These are phyloP conservation scores for Zanthoxylum bungeanum DNA, from an alignment of 345 rosid genomes.

Conservation along the genomic window DNA sequence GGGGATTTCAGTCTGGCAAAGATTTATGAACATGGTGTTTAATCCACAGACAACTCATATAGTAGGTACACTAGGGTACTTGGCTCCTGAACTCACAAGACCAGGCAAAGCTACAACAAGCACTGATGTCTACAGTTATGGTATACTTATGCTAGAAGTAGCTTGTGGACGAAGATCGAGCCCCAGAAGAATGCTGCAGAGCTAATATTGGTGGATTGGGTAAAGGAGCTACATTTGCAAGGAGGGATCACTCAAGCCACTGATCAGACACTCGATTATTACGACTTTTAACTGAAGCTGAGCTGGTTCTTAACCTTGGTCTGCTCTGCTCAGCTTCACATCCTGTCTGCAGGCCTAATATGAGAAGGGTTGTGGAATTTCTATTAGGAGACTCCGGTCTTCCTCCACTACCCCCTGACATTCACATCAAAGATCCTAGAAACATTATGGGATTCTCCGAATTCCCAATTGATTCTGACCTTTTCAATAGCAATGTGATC, in stretches of 20 bases:
- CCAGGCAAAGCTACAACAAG: slow-evolving; percentile 34
- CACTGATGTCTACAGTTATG: slow-evolving; percentile 38
- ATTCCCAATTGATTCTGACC: slow-evolving; percentile 18
- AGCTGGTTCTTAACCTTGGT: slow-evolving; percentile 33
- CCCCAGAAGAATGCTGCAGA: slow-evolving; percentile 27
- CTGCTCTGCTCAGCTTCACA: slow-evolving; percentile 33
- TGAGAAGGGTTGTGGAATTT: slow-evolving; percentile 30
- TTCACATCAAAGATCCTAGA: slow-evolving; percentile 3
- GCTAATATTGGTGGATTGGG: slow-evolving; percentile 37
- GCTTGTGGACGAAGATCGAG: slow-evolving; percentile 37
- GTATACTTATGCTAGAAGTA: slow-evolving; percentile 32
- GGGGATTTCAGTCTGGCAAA: slow-evolving; percentile 42
- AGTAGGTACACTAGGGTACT: slow-evolving; percentile 36
- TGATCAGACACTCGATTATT: slow-evolving; percentile 28
- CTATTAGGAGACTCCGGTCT: slow-evolving; percentile 21
- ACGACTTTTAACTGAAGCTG: slow-evolving; percentile 26
- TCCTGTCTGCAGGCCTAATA: slow-evolving; percentile 32
- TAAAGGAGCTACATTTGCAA: slow-evolving; percentile 19
- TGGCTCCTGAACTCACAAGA: slow-evolving; percentile 37
- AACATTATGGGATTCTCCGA: background rate
- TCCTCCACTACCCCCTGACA: slow-evolving; percentile 16
- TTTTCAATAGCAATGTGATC: background rate
- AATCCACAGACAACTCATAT: slow-evolving; percentile 30
- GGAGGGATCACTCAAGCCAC: slow-evolving; percentile 19
- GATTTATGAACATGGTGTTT: slow-evolving; percentile 27